Base-by-base conservation (phyloP, 306 rosid genomes). In the Inga laurina region DNA sequence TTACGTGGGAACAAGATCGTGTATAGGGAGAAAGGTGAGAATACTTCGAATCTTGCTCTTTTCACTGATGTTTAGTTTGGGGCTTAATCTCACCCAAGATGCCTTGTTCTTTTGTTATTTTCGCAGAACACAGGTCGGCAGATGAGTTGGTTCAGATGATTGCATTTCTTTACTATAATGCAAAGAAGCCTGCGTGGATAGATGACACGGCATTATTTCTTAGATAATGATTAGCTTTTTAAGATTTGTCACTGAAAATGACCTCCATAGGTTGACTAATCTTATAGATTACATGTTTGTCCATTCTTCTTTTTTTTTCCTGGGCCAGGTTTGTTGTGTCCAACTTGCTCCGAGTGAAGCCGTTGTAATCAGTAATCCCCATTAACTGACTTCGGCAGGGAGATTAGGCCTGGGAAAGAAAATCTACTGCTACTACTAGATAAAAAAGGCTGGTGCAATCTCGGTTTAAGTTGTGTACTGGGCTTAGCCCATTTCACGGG, bases 61-160 rank as follows among this genome's bases (percentile, higher is more conserved):
- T 27, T 70, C 74, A 56, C 72, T 7, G 22, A 66, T 77, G 72
- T 43, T 46, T 77, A 41, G 44, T 78, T 12, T 8, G 12, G 74
- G 82, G 75, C 32, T 73, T 78, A 0, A 27, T 70, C 52, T 67
- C 72, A 43, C 75, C 24, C 21, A 24, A 79, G 70, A 77, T 48
- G 21, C 57, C 49, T 24, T 56, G 64, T 39, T 67, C 39, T 39
- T 5, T 34, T 41, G 57, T 22, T 74, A 66, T 66, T 57, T 81
- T 71, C 75, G 88, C 91, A 93, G 98, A 86, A 67, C 72, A 88
- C 75, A 88, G 95, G 64, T 86, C 88, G 13, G 88, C 94, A 2
- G 94, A 94, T 66, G 98, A 97, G 75, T 74, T 94, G 87, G 98
- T 97, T 82, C 91, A 89, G 54, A 94, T 92, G 97, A 97, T 97